Evolutionary conservation across 352 stramenopile species (phyloP).

Genomic region (Elongisporangium undulatum): DNA sequence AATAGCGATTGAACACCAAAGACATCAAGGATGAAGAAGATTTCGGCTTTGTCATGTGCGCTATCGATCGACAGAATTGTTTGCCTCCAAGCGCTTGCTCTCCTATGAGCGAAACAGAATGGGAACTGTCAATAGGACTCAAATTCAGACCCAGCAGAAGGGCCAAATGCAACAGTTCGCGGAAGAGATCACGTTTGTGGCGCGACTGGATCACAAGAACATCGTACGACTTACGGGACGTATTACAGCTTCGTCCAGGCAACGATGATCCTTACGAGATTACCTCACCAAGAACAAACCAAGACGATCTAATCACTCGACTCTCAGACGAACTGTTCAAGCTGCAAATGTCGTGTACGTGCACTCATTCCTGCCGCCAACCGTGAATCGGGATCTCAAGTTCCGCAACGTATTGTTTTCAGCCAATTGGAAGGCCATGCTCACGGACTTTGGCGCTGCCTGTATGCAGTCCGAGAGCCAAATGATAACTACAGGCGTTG

Average conservation of each 20-base stretch:
- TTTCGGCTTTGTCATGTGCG: constrained; percentile 22
- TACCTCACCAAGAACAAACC: too few relatives aligned
- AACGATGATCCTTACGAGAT: too few relatives aligned
- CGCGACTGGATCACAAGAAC: too few relatives aligned
- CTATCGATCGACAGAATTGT: constrained; percentile 17
- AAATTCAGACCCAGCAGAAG: constrained; percentile 10
- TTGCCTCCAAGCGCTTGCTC: constrained; percentile 24
- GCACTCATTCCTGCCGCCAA: constrained; percentile 24
- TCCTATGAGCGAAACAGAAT: constrained; percentile 14
- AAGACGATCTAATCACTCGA: too few relatives aligned
- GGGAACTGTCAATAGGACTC: too few relatives aligned
- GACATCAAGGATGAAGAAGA: constrained; percentile 20
- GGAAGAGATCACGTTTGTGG: too few relatives aligned
- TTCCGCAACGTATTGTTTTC: constrained; percentile 43
- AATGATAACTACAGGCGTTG: constrained; percentile 27
- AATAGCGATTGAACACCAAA: constrained; percentile 15
- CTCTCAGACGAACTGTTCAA: too few relatives aligned
- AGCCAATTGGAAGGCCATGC: constrained; percentile 20
- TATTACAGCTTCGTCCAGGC: too few relatives aligned
- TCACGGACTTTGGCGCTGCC: constrained; percentile 44
- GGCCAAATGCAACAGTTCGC: constrained; percentile 19
- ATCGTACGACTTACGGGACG: too few relatives aligned
- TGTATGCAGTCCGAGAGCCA: constrained; percentile 29
- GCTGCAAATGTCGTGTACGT: constrained; percentile 45
- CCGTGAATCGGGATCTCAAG: constrained; percentile 42